Base-by-base conservation (phyloP, 2,329 filamentous ascomycete genomes). In the Tolypocladium amazonense region DNA sequence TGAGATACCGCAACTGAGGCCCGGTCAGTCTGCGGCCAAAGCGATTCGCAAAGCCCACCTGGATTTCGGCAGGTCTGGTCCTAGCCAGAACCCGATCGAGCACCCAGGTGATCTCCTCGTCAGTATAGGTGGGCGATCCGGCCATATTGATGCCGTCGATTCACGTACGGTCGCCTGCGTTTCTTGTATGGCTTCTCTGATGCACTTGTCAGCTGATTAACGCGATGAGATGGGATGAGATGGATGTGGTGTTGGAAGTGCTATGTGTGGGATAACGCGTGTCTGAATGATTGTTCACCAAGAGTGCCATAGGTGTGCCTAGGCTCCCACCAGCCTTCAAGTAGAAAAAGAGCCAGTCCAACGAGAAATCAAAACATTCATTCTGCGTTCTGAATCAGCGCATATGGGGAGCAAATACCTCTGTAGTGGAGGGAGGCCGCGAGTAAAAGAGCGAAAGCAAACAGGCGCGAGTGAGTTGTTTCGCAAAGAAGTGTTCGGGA, bases 1-100 rank as follows among this genome's bases (percentile, higher is more conserved):
- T 74, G 11, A 76, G 61, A 58, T 77, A 77, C 12, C 72, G 70
- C 12, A 77, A 66, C 62, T 76, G 73, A 54, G 71, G 74, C 1
- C 67, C 62, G 2, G 69, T 70, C 56, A 75, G 63, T 0, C 50
- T 15, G 25, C 70, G 70, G 37, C 62, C 64, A 57, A 74, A 76
- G 7, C 57, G 59, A 9, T 62, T 53, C 15, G 64, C 50, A 50
- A 73, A 76, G 7, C 67, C 64, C 1, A 61, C 47, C 9, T 64
- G 62, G 45, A 75, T 73, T 14, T 64, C 63, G 1, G 56, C 35
- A 14, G 62, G 58, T 33, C 71, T 67, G 33, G 65, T 65, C n/a
- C 66, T 66, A 1, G 63, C 57, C 20, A 74, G 62, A 56, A 71
- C 65, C 1, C 63, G 59, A 1, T 66, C 60, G 54, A 77, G 66